These are phyloP conservation scores for Mycena haematopus DNA, from an alignment of 768 basidiomycete genomes.

Conservation along the genomic window DNA sequence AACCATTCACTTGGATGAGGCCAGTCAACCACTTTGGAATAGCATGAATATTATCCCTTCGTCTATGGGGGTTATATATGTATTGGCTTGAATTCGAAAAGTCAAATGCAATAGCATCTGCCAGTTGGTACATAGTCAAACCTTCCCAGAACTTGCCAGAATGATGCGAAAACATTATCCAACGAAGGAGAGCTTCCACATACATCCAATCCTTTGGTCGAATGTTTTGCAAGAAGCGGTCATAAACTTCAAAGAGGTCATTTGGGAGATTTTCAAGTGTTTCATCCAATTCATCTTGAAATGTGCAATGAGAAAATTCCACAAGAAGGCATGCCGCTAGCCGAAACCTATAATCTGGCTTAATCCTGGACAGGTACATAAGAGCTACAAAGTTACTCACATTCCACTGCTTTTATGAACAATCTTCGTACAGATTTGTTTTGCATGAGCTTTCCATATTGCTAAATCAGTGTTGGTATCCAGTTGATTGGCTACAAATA, in stretches of 20 bases:
- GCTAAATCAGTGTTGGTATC: too few species aligned
- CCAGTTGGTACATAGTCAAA: background rate
- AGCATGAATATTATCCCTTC: background rate
- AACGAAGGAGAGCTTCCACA: background rate
- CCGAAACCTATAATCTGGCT: background rate
- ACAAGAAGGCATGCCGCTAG: background rate
- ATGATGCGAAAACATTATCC: background rate
- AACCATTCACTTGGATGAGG: background rate
- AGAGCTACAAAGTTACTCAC: background rate
- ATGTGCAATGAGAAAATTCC: background rate
- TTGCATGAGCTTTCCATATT: too few species aligned
- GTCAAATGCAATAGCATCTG: constrained; percentile 3
- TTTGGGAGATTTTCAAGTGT: background rate
- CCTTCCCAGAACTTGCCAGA: background rate
- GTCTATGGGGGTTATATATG: background rate
- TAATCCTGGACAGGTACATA: background rate
- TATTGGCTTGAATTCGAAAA: background rate
- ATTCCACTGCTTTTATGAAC: background rate
- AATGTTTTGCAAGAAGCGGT: background rate
- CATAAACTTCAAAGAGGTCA: background rate
- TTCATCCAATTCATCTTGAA: background rate
- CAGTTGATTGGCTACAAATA: too few species aligned
- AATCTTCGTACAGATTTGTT: too few species aligned
- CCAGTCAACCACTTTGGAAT: background rate
- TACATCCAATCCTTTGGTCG: background rate